Evolutionary conservation across 1,284 basidiomycete species (phyloP).

Genomic region (Sporisorium iseilematis-ciliati): DNA sequence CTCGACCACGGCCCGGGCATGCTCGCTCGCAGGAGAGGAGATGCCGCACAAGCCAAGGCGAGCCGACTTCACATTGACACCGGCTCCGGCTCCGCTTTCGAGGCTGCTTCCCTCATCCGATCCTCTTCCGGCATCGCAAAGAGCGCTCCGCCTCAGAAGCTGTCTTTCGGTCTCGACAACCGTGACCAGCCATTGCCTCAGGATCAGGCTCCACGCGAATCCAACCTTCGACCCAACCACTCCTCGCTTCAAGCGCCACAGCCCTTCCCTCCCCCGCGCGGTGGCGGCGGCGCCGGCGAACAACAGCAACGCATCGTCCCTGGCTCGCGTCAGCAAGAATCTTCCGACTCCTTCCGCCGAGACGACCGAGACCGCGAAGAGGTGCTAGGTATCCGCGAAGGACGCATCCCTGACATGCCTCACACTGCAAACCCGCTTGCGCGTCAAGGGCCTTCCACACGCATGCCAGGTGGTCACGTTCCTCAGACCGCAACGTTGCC

Average conservation of each 20-base stretch:
- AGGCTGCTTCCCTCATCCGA: constrained; percentile 12
- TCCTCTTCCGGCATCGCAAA: constrained; percentile 40
- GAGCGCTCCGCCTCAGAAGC: constrained; percentile 66
- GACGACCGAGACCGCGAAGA: constrained; percentile 49
- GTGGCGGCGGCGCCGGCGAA: constrained; percentile 7
- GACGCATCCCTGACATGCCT: constrained; percentile 45
- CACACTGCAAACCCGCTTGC: constrained; percentile 45
- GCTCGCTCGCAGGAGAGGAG: constrained; percentile 63
- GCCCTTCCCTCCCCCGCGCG: constrained; percentile 15
- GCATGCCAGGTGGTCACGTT: constrained; percentile 43
- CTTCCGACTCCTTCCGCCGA: constrained; percentile 23
- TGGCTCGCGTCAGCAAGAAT: constrained; percentile 17
- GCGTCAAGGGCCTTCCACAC: constrained; percentile 33
- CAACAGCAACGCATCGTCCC: constrained; percentile 41
- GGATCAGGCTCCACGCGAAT: constrained; percentile 26
- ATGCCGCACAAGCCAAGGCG: constrained; percentile 63
- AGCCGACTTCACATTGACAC: constrained; percentile 63
- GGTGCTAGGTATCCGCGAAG: constrained; percentile 29
- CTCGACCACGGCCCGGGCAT: constrained; percentile 36
- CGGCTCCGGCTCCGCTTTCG: constrained; percentile 25
- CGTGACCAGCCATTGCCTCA: constrained; percentile 36
- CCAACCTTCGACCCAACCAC: constrained; percentile 22
- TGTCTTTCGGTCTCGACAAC: constrained; percentile 50
- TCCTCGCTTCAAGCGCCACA: constrained; percentile 14
- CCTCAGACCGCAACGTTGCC: constrained; percentile 63